phyloP scores from a whole-genome alignment of 495 filamentous ascomycete species.

The Trichoderma parareesei region DNA sequence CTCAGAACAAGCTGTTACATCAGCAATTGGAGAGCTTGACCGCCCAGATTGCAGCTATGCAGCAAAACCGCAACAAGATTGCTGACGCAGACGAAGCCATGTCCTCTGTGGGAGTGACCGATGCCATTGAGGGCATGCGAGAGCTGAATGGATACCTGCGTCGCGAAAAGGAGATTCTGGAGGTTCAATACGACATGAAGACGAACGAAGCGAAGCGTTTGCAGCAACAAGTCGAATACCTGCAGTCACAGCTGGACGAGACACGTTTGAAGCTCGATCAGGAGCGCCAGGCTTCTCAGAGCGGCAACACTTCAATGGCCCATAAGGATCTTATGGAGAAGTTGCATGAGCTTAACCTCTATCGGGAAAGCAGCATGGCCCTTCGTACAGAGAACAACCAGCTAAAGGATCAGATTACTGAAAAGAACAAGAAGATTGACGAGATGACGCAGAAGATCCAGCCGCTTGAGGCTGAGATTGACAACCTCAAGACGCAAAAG shows the following conservation, averaged over 20 bases:
- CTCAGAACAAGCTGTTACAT: slow-evolving; percentile 82
- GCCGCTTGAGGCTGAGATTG: slow-evolving; percentile 68
- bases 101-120: slow-evolving; percentile 31
- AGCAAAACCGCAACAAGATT: slow-evolving; percentile 55
- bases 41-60: slow-evolving; percentile 64
- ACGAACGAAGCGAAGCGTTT: slow-evolving; percentile 77
- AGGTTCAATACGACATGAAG: slow-evolving; percentile 86
- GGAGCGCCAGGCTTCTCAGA: slow-evolving; percentile 72
- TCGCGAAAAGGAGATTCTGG: slow-evolving; percentile 95
- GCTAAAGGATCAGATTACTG: slow-evolving; percentile 60
- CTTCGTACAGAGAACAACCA: slow-evolving; percentile 78
- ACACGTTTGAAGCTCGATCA: slow-evolving; percentile 77
- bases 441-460: slow-evolving; percentile 68
- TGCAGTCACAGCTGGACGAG: slow-evolving; percentile 79
- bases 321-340: slow-evolving; percentile 89
- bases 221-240: slow-evolving; percentile 82
- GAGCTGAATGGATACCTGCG: slow-evolving; percentile 85
- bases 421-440: slow-evolving; percentile 65
- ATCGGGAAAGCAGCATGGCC: slow-evolving; percentile 86
- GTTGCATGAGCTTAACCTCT: slow-evolving; percentile 86
- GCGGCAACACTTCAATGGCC: slow-evolving; percentile 56
- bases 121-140: slow-evolving; percentile 63
- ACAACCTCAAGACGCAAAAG: slow-evolving; percentile 70
- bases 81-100: slow-evolving; percentile 38
- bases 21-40: slow-evolving; percentile 78